phyloP scores from a whole-genome alignment of 768 basidiomycete genomes.

The Melanogaster broomeanus region DNA sequence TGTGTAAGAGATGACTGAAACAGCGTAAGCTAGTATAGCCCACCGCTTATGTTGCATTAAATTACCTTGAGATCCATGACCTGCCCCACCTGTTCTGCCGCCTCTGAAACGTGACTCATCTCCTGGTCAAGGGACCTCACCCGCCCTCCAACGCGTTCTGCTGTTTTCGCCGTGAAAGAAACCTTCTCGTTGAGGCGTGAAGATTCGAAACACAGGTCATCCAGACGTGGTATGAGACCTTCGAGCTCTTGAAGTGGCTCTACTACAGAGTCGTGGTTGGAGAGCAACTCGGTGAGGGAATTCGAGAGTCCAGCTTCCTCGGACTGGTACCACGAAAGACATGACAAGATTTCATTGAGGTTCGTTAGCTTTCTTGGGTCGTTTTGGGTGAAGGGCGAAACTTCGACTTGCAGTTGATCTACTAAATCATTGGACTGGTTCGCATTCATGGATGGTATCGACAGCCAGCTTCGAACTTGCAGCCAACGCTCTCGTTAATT shows the following conservation, averaged over 20 bases:
- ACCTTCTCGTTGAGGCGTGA: constrained; percentile 56
- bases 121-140: constrained; percentile 91
- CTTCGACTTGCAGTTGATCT: constrained; percentile 10
- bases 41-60: constrained; percentile 19
- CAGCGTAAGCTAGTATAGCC: constrained; percentile 21
- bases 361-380: constrained; percentile 50
- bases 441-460: constrained; percentile 13
- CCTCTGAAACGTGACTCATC: constrained; percentile 86
- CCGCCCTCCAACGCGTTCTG: constrained; percentile 87
- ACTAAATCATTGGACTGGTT: constrained; percentile 5
- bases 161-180: constrained; percentile 72
- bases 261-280: constrained; percentile 65
- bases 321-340: constrained; percentile 71
- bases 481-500: no score
- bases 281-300: constrained; percentile 69
- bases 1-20: constrained; percentile 63
- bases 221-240: constrained; percentile 59
- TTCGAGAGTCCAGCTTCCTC: constrained; percentile 77
- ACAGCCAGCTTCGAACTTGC: no score
- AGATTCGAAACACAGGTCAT: constrained; percentile 63
- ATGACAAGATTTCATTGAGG: constrained; percentile 71
- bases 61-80: constrained; percentile 93
- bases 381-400: constrained; percentile 8
- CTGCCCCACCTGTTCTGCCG: constrained; percentile 88
- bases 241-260: constrained; percentile 63